Evolutionary conservation across 2,329 filamentous ascomycete genomes (phyloP), one percentile per base, ranked within the genome.

Genomic region (Tolypocladium amazonense): DNA sequence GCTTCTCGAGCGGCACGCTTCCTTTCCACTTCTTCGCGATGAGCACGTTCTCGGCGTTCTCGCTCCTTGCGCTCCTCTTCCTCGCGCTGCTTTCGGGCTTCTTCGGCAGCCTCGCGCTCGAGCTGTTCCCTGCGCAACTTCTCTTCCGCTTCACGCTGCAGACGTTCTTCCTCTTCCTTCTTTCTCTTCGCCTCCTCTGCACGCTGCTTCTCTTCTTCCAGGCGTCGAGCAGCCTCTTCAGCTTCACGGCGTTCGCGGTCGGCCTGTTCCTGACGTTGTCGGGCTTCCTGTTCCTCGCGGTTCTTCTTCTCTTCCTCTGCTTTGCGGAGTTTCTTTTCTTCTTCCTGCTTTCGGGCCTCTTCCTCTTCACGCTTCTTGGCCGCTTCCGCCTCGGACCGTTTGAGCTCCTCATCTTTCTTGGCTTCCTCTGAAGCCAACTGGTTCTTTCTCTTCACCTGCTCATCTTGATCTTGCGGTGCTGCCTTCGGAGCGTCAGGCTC

Each of bases 61-160:
- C 75, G 76, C 62, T 82, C 78, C 60, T 73, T 76, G 57, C 77
- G 77, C 62, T 82, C 78, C 60, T 81, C 78, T 61, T 82, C 79
- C 64, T 84, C 81, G 11, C 75, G 77, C 60, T 78, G 76, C 41
- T 76, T 76, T 14, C 77, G 76, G 37, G 79, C 80, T 66, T 78
- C 74, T 67, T 79, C 77, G 9, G 77, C 77, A 15, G 78, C 79
- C 63, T 81, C 78, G 35, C 75, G 73, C 62, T 79, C 76, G 12
- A 77, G 70, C 59, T 77, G 75, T 60, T 80, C 77, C 50, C 73
- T 73, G 18, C 66, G 75, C 8, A 74, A 69, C 61, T 67, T 70
- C 58, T 75, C 71, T 60, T 75, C 73, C 60, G 74, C 74, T 60
- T 77, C 74, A 14, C 69, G 71, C 37, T 69, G 67, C 50, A 66